These are phyloP conservation scores for Pseudofabraea citricarpa DNA, from an alignment of 2,329 filamentous ascomycete genomes.

Conservation along the genomic window DNA sequence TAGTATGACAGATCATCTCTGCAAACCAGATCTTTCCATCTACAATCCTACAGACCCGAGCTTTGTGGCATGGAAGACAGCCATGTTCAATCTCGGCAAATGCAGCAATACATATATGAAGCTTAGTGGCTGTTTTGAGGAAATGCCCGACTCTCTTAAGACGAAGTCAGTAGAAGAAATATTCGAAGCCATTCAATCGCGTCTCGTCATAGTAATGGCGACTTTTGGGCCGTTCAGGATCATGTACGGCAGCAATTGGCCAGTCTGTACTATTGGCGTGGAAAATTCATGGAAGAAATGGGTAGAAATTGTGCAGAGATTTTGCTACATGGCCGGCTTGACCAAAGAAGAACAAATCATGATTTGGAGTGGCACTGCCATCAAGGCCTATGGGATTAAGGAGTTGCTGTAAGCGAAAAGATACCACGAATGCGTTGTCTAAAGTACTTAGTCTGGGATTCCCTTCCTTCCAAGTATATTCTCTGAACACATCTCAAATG, in stretches of 20 bases:
- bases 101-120: conserved; percentile 76
- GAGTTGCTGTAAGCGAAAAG: conserved; percentile 18
- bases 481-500: too few relatives aligned
- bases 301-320: conserved; percentile 63
- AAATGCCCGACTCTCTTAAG: conserved; percentile 58
- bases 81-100: conserved; percentile 63
- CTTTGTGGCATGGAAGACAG: conserved; percentile 65
- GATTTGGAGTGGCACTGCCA: conserved; percentile 70
- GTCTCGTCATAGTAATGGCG: conserved; percentile 67
- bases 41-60: conserved; percentile 41
- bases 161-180: conserved; percentile 47
- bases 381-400: conserved; percentile 60
- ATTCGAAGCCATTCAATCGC: conserved; percentile 60
- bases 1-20: conserved; percentile 66
- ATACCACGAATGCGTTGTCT: too few relatives aligned
- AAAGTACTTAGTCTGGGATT: too few relatives aligned
- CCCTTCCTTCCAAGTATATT: too few relatives aligned
- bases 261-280: conserved; percentile 71
- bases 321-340: conserved; percentile 60
- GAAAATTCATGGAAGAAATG: conserved; percentile 67
- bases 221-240: conserved; percentile 67
- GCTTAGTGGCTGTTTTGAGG: conserved; percentile 80
- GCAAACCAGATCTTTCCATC: conserved; percentile 75
- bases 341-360: conserved; percentile 55
- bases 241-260: conserved; percentile 95